Conservation (phyloP, 2,329 filamentous ascomycete genomes). For the Venturia carpophila region DNA sequence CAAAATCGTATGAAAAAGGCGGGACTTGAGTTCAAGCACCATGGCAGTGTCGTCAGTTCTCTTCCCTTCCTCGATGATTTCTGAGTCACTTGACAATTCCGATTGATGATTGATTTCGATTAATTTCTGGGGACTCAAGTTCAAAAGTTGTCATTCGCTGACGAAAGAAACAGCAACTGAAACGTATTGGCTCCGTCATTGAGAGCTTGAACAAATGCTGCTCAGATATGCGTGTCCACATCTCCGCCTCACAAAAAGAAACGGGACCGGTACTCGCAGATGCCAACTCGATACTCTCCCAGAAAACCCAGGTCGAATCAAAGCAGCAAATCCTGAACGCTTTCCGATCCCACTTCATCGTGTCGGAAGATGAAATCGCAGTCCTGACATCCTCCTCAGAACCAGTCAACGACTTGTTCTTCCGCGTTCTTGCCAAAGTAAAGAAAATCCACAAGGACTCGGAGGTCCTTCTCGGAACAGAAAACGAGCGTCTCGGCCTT, state of each 20-base stretch:
- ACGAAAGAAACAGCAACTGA: slow-evolving; percentile 59
- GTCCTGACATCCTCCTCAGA: slow-evolving; percentile 69
- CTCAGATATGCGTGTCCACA: slow-evolving; percentile 69
- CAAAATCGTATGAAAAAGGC: no score
- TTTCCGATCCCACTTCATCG: slow-evolving; percentile 74
- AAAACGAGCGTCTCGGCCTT: slow-evolving; percentile 78
- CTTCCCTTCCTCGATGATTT: no score
- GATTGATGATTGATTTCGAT: no score
- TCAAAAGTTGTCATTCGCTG: not conserved
- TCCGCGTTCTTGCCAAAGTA: slow-evolving; percentile 64
- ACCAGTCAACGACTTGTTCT: slow-evolving; percentile 80
- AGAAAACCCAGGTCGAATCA: slow-evolving; percentile 65
- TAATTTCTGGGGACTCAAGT: no score
- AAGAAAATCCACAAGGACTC: slow-evolving; percentile 86
- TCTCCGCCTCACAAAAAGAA: slow-evolving; percentile 65
- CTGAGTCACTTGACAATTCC: no score
- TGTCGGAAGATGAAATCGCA: slow-evolving; percentile 74
- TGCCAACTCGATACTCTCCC: slow-evolving; percentile 61
- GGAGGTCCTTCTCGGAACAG: slow-evolving; percentile 78
- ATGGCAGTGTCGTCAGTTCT: no score
- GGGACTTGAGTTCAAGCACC: no score
- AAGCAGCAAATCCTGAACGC: slow-evolving; percentile 72
- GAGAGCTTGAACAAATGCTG: slow-evolving; percentile 71
- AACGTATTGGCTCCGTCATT: slow-evolving; percentile 72
- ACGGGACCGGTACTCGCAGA: slow-evolving; percentile 70